Evolutionary conservation across 1,284 basidiomycete species (phyloP), one percentile per base, ranked within the genome.

Genomic region (Sporisorium reilianum): DNA sequence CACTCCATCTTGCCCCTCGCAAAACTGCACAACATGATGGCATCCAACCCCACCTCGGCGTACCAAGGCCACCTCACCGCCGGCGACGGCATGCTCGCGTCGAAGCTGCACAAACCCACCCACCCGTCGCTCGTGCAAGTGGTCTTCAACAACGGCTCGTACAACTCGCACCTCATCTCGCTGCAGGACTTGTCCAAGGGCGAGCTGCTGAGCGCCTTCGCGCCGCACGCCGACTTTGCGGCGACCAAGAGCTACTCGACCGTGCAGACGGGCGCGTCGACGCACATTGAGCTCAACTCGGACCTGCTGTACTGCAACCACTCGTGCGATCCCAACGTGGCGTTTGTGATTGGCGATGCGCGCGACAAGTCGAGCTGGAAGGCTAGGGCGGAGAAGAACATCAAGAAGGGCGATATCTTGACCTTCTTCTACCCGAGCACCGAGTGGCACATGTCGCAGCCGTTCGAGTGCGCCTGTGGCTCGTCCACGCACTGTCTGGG

Each of bases 301-400:
- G 80, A 83, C 49, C 64, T 83, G 38, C 68, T 83, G 22, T 83
- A 82, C 69, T 80, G 76, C 73, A 83, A 83, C 64, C 81, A 83
- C 57, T 79, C 76, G 26, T 83, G 81, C 62, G 70, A 72, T 38
- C 80, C 81, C 23, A 77, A 77, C 23, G 78, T 82, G 2, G 54
- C 62, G 0, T 81, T 83, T 48, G 62, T 64, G 4, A 64, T 70
- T 20, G 62, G 67, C 1, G 54, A 70, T 45, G 62, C 65, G 1
- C n/a, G 42, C 8, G 67, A 72, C 46, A 69, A 68, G 53, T n/a
- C 41, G 9, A 50, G 26, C n/a, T 79, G 80, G 69, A 60, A 46
- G 20, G 77, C 75, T 12, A 46, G 60, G 5, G 80, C 80, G 0
- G 60, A 70, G 22, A 70, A 67, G 36, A 73, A 80, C 46, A 82